A percentile compares a stretch with the other conserved stretches of the same genome.
Evolutionary conservation across 164 flowering plant genomes (phyloP).

Genomic region (Cinnamomum micranthum): DNA sequence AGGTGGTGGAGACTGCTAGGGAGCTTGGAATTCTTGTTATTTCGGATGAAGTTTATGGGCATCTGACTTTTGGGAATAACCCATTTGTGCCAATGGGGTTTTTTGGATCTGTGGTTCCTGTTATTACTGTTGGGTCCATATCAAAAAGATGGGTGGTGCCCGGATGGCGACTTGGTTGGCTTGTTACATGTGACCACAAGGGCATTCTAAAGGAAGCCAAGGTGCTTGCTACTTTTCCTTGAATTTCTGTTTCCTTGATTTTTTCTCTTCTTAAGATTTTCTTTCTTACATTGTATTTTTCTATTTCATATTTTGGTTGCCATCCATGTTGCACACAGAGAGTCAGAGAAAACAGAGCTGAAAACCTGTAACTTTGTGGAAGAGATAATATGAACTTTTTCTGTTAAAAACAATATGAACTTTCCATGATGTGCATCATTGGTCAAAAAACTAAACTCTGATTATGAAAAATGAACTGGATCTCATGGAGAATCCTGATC

Average conservation of each 20-base stretch:
- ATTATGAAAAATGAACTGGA: neutral
- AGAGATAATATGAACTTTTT: too few relatives aligned
- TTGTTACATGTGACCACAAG: slow-evolving; percentile 65
- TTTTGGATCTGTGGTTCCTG: slow-evolving; percentile 74
- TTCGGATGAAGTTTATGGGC: slow-evolving; percentile 93
- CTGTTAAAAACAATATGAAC: neutral
- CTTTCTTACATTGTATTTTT: too few relatives aligned
- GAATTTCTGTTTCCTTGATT: neutral
- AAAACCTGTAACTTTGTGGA: too few relatives aligned
- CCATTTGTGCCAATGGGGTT: slow-evolving; percentile 94
- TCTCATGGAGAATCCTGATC: neutral
- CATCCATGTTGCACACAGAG: too few relatives aligned
- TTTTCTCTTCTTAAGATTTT: neutral
- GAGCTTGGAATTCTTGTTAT: slow-evolving; percentile 61
- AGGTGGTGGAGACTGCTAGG: slow-evolving; percentile 84
- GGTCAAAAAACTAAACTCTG: neutral
- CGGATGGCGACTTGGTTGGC: slow-evolving; percentile 96
- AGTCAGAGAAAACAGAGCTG: too few relatives aligned
- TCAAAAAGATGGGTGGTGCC: slow-evolving; percentile 98
- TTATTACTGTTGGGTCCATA: slow-evolving; percentile 84
- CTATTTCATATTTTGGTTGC: too few relatives aligned
- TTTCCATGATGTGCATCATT: neutral
- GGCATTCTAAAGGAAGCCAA: slow-evolving; percentile 59
- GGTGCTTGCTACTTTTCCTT: slow-evolving; percentile 32
- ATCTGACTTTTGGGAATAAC: slow-evolving; percentile 69